A percentile compares a stretch with the other conserved stretches of the same genome.
These are phyloP conservation scores for Haematococcus sp. DNA, from an alignment of 139 green algal genomes.

Conservation along the genomic window DNA sequence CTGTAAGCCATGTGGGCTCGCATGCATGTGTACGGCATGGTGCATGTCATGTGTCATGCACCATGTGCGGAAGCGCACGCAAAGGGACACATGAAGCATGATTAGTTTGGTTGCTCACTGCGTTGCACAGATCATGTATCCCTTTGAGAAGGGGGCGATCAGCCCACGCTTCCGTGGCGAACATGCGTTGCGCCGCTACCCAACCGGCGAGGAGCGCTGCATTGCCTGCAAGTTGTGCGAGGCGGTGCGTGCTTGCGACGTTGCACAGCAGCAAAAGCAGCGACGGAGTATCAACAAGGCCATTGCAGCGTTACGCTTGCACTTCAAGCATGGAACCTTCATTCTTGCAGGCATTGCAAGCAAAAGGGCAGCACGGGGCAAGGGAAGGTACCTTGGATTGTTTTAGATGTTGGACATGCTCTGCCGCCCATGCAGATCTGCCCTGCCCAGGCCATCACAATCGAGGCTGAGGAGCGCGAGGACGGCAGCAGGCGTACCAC, in stretches of 20 bases:
- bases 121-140: constrained; percentile 92
- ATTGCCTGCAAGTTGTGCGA: constrained; percentile 99
- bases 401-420: not conserved
- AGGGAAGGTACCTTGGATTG: not conserved
- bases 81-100: not conserved
- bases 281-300: too few species aligned
- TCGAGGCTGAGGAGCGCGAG: constrained; percentile 98
- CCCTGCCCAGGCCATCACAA: constrained; percentile 94
- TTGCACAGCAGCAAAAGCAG: too few species aligned
- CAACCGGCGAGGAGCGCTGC: constrained; percentile 97
- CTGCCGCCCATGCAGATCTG: constrained; percentile 33
- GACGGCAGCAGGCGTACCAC: constrained; percentile 91
- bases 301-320: too few species aligned
- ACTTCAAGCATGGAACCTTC: too few species aligned
- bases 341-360: not conserved
- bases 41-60: not conserved
- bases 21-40: too few species aligned
- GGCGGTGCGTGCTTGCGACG: constrained; percentile 62
- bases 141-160: constrained; percentile 97
- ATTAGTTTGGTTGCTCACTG: too few species aligned
- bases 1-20: not conserved
- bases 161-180: constrained; percentile 97
- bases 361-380: too few species aligned
- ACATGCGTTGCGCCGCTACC: constrained; percentile 94
- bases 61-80: not conserved